Evolutionary conservation across 2,329 filamentous ascomycete species (phyloP).

Genomic region (Tothia fuscella): DNA sequence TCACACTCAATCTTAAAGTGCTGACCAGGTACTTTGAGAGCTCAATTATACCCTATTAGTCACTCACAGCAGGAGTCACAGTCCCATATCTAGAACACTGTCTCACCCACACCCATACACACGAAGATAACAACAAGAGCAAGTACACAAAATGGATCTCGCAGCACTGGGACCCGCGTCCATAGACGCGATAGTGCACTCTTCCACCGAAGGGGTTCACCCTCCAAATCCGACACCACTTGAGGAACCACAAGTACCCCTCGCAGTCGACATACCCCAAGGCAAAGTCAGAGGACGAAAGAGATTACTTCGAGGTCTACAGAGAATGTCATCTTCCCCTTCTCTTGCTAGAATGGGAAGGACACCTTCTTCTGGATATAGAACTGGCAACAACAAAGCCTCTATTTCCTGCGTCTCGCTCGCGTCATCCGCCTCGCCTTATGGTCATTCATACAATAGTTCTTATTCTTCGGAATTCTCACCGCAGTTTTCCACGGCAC

Average conservation of each 20-base stretch:
- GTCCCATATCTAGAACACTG: too few relatives aligned
- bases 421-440: constrained; percentile 34
- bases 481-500: constrained; percentile 43
- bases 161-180: constrained; percentile 7
- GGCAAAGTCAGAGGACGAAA: constrained; percentile 48
- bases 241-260: background rate
- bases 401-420: constrained; percentile 55
- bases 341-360: constrained; percentile 54
- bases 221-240: background rate
- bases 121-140: too few relatives aligned
- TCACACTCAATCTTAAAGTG: too few relatives aligned
- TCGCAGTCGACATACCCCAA: constrained; percentile 1
- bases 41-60: too few relatives aligned
- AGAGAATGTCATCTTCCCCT: constrained; percentile 71
- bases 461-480: constrained; percentile 46
- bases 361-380: constrained; percentile 54
- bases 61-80: too few relatives aligned
- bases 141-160: constrained; percentile 5
- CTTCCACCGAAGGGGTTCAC: background rate
- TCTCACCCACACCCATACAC: too few relatives aligned
- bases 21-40: too few relatives aligned
- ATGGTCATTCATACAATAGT: constrained; percentile 41
- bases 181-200: constrained; percentile 11
- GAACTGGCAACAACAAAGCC: constrained; percentile 45
- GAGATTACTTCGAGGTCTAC: constrained; percentile 59